Evolutionary conservation across 805 yeast genomes (phyloP), one percentile per base, ranked within the genome.

Genomic region (Wickerhamiella domercqiae): DNA sequence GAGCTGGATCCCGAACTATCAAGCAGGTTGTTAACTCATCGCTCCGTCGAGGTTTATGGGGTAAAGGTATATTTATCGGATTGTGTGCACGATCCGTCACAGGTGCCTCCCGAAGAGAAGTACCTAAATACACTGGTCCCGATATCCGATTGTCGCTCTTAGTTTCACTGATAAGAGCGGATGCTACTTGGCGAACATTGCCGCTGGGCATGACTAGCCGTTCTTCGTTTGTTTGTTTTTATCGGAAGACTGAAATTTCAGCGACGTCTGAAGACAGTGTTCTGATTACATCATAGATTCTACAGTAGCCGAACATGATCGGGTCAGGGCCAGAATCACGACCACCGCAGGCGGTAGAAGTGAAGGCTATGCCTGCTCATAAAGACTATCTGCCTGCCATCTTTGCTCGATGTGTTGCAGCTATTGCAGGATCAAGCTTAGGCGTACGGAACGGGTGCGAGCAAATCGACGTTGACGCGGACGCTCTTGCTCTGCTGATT

Each of bases 401-500:
- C 28, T 49, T 50, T 36, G 34, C 47, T 15, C 45, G 51, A 13
- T 50, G 54, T 25, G 51, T 50, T 33, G 47, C 50, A 15, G 52
- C 52, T 9, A 43, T 50, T n/a, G 31, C 39, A 11, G 51, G 47
- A 6, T 35, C 47, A 4, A 38, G 40, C 25, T 37, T 38, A 13
- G 42, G 45, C 19, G 33, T 34, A 20, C 41, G 46, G 17, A 31
- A 44, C 18, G 37, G 20, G n/a, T 37, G 45, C 32, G 43, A 46
- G 25, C 41, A 40, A 3, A 13, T 24, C 11, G 26, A 24, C 13
- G 13, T 24, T 24, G 26, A 24, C 11, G 26, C 26, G 11, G 51
- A 46, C 19, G 47, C 56, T 19, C 51, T 55, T 26, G 57, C 55
- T 34, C 47, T 47, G 39, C 32, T 57, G 9, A 46, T 50, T 2